phyloP scores from a whole-genome alignment of 2,329 filamentous ascomycete genomes.

The Hawksworthiomyces lignivorus region DNA sequence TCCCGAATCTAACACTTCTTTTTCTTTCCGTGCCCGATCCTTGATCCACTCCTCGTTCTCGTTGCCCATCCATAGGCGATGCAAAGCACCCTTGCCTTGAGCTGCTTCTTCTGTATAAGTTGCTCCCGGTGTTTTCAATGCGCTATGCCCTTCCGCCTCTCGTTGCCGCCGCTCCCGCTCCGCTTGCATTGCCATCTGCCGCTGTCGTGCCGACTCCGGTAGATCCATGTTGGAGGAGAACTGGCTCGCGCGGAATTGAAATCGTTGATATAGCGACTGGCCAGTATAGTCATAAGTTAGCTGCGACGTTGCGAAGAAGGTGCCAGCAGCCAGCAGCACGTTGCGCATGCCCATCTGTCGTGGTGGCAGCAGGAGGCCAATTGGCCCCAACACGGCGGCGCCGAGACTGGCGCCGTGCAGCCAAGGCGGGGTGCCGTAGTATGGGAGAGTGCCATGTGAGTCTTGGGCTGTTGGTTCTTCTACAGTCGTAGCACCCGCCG shows the following conservation, averaged over 20 bases:
- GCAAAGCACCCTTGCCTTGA: conserved; percentile 20
- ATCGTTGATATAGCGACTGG: conserved; percentile 41
- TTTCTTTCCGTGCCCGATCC: conserved; percentile 30
- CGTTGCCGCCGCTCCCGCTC: conserved; percentile 32
- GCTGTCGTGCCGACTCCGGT: conserved; percentile 44
- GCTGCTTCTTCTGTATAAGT: no score
- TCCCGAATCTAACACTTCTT: conserved; percentile 46
- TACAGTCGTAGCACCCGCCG: no score
- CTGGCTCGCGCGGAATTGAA: conserved; percentile 32
- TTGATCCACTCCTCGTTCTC: conserved; percentile 43
- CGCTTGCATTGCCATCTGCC: conserved; percentile 40
- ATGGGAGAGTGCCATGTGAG: no score
- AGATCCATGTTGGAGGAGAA: conserved; percentile 25
- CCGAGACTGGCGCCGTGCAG: conserved; percentile 42
- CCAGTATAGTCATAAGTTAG: conserved; percentile 51
- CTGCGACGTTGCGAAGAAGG: conserved; percentile 47
- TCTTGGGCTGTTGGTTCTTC: no score
- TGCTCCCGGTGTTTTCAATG: no score
- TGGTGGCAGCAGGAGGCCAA: conserved; percentile 44
- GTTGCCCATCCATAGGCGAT: conserved; percentile 51
- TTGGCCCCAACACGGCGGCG: conserved; percentile 38
- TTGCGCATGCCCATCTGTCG: conserved; percentile 42
- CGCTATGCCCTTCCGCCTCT: conserved; percentile 1
- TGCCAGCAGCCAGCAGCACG: conserved; percentile 39
- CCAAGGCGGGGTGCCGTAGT: conserved; percentile 23